Evolutionary conservation across 352 stramenopile species (phyloP), one percentile per base, ranked within the genome.

Genomic region (Phytophthora pseudosyringae): DNA sequence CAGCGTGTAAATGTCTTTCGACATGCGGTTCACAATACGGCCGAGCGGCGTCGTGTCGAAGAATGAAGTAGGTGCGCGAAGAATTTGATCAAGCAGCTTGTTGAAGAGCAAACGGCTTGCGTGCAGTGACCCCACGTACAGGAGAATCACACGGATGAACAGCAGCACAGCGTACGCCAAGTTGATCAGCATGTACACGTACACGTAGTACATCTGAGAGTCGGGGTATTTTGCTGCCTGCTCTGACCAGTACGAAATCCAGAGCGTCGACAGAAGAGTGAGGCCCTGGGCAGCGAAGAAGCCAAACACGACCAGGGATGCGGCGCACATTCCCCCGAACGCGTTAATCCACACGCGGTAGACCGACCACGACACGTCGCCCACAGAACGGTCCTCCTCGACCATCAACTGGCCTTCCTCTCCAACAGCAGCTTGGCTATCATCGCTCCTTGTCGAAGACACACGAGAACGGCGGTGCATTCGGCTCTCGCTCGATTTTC

Each of bases 161-260:
- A 94, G 48, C 21, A 78, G 33, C 36, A 95, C 51, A 11, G 80
- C 77, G 26, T 80, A 90, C 16, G 64, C 56, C 16, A 71, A 59
- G 71, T 92, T 84, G 58, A 97, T 81, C 25, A 75, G 76, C 59
- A 93, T 80, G 67, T 94, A 97, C 38, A 97, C 75, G 51, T 86
- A 86, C 32, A 97, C 65, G 49, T 90, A 96, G 65, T 79, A 95
- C 76, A 90, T 85, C 50, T 90, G 69, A 33, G 81, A 91, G 44
- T 84, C 55, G 31, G 69, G 52, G 50, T 83, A 70, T 29, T 84
- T 69, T 25, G 75, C 44, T 1, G 81, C 71, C 33, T 97, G 60
- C 47, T 94, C 80, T 21, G 93, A 94, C 93, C 95, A 99, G 61
- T 97, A 94, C n/a, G 93, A 98, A 16, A 99, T 83, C 94, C 94